Evolutionary conservation across 2,329 filamentous ascomycete species (phyloP).

Genomic region (Acrodontium crateriforme): DNA sequence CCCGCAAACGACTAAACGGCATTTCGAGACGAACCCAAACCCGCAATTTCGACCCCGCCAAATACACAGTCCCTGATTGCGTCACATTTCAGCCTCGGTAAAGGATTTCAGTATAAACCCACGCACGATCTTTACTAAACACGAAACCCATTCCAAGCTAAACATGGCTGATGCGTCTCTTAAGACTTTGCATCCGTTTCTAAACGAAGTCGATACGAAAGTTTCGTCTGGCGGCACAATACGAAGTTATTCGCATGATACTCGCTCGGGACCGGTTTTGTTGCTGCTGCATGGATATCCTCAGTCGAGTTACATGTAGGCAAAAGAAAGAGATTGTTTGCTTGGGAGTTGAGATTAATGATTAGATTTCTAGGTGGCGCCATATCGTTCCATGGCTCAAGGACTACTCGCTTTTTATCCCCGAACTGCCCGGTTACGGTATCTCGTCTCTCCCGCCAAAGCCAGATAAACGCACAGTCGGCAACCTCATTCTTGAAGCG

Average conservation of each 20-base stretch:
- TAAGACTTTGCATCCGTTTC: slow-evolving; percentile 16
- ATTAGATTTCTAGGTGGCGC: slow-evolving; percentile 13
- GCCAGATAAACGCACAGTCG: slow-evolving; percentile 28
- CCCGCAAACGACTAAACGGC: too few species aligned
- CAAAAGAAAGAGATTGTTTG: neutral
- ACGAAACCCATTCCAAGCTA: too few species aligned
- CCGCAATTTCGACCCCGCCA: too few species aligned
- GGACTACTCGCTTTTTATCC: slow-evolving; percentile 31
- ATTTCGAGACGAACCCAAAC: too few species aligned
- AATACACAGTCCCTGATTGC: too few species aligned
- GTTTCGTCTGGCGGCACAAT: slow-evolving; percentile 18
- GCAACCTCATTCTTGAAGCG: slow-evolving; percentile 29
- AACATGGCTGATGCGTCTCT: slow-evolving; percentile 15
- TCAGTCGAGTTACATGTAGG: slow-evolving; percentile 26
- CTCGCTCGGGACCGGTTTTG: slow-evolving; percentile 23
- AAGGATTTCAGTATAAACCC: too few species aligned
- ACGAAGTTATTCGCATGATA: slow-evolving; percentile 21
- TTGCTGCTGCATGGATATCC: slow-evolving; percentile 35
- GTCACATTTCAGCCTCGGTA: too few species aligned
- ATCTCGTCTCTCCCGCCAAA: slow-evolving; percentile 23
- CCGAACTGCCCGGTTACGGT: slow-evolving; percentile 36
- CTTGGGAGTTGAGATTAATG: slow-evolving; percentile 17
- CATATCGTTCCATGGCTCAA: slow-evolving; percentile 26
- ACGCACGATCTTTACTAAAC: too few species aligned
- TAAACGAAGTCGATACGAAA: slow-evolving; percentile 15